Evolutionary conservation across 768 basidiomycete species (phyloP).

Genomic region (Pleurotus salmoneostramineus): DNA sequence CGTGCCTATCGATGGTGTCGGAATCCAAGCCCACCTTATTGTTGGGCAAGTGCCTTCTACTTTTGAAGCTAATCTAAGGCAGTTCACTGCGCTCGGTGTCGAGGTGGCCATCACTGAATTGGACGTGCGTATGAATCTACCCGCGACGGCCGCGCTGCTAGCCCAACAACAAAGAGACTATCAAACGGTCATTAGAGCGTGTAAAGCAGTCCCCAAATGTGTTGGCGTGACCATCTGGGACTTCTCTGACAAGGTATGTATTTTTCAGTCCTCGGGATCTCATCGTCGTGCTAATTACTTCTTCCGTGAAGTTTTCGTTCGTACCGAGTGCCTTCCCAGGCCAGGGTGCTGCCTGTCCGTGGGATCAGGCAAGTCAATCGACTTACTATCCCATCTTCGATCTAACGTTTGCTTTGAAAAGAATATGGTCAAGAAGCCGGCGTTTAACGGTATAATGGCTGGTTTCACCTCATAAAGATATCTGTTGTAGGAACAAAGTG

Average conservation of each 20-base stretch:
- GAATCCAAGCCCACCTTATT: slow-evolving; percentile 41
- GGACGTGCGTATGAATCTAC: slow-evolving; percentile 40
- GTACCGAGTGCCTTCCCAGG: slow-evolving; percentile 20
- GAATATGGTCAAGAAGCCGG: slow-evolving; percentile 40
- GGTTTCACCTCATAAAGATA: slow-evolving; percentile 16
- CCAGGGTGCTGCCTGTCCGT: slow-evolving; percentile 20
- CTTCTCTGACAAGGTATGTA: slow-evolving; percentile 20
- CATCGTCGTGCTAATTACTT: not conserved
- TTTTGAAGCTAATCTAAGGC: slow-evolving; percentile 29
- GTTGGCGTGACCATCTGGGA: slow-evolving; percentile 22
- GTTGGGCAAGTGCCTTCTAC: slow-evolving; percentile 36
- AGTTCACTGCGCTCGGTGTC: slow-evolving; percentile 40
- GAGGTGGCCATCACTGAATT: slow-evolving; percentile 49
- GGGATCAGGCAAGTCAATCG: slow-evolving; percentile 14
- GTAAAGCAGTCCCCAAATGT: slow-evolving; percentile 22
- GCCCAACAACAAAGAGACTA: slow-evolving; percentile 41
- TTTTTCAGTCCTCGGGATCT: not conserved
- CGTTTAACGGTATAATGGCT: slow-evolving; percentile 41
- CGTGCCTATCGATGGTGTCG: slow-evolving; percentile 42
- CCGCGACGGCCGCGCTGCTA: slow-evolving; percentile 28
- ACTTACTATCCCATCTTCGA: not conserved
- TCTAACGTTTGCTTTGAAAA: slow-evolving; percentile 10
- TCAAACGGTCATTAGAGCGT: slow-evolving; percentile 34
- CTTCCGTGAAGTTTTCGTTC: slow-evolving; percentile 18
- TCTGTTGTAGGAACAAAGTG: not conserved